Evolutionary conservation across 305 asterid genomes (phyloP), one percentile per base, ranked within the genome.

Genomic region (Fraxinus greggii): DNA sequence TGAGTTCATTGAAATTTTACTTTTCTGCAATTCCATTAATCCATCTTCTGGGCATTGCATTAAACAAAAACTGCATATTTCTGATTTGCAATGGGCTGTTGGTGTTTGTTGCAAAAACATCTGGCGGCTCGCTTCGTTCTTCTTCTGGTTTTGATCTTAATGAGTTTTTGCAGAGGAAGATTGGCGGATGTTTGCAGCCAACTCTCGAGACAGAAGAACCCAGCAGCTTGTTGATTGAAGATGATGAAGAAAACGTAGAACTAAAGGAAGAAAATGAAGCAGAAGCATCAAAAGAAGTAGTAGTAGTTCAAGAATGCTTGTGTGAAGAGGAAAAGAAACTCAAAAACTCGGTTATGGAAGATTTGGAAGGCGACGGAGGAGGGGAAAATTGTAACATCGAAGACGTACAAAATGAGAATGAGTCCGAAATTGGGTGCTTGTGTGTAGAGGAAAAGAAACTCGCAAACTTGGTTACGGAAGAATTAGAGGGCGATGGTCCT

Each of bases 31-130:
- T 81, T 31, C 85, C 13, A 61, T 61, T 85, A 0, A 40, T 82
- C 42, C 89, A 86, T 15, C 65, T 83, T 59, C 72, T 88, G 5
- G 87, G 54, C 38, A 88, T 26, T 65, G 84, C 83, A 9, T 29
- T 86, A 40, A 89, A 86, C 85, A 93, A 91, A 76, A 86, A 86
- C 33, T 90, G 83, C 85, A 85, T 90, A 21, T 93, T 93, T 75
- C 87, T 93, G 15, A 67, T 93, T 12, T 88, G 89, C 87, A 93
- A 90, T 80, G 95, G 91, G 15, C 90, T 93, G 77, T 26, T 93
- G 6, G 88, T 88, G 0, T 86, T 90, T 73, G 76, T 93, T 1
- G 90, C 88, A 0, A 88, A 85, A 63, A 85, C 93, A 61, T 90
- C 93, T 0, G 83, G 0, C 29, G 29, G 89, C 40, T 69, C 81